These are phyloP conservation scores for Leccinum rimulosum DNA, from an alignment of 768 basidiomycete species.

Conservation along the genomic window DNA sequence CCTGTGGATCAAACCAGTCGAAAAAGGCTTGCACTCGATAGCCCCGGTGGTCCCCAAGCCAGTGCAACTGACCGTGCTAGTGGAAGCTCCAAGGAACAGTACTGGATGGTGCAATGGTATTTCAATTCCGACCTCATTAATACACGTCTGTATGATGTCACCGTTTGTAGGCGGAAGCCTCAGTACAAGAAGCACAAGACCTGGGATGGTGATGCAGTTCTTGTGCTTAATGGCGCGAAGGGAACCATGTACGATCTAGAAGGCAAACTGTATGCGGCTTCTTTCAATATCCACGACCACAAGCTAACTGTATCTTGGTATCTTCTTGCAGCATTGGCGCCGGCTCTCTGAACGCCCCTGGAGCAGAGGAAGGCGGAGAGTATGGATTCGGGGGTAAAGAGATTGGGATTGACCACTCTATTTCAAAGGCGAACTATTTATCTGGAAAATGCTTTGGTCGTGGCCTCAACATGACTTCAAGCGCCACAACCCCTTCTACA, in stretches of 20 bases:
- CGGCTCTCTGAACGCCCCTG: slow-evolving; percentile 46
- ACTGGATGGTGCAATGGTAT: slow-evolving; percentile 83
- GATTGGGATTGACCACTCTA: slow-evolving; percentile 58
- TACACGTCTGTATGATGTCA: not conserved
- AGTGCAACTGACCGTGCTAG: slow-evolving; percentile 8
- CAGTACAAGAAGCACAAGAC: slow-evolving; percentile 85
- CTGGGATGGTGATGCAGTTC: slow-evolving; percentile 83
- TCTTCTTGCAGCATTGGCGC: slow-evolving; percentile 42
- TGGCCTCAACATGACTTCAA: slow-evolving; percentile 22
- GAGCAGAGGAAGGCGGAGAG: slow-evolving; percentile 36
- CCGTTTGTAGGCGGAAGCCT: slow-evolving; percentile 51
- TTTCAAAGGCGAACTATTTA: slow-evolving; percentile 54
- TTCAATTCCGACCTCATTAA: slow-evolving; percentile 2
- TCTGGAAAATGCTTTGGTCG: slow-evolving; percentile 65
- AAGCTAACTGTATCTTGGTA: not conserved
- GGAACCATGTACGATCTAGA: slow-evolving; percentile 60
- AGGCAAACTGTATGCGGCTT: slow-evolving; percentile 55
- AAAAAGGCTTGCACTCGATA: slow-evolving; percentile 30
- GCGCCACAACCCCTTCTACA: slow-evolving; percentile 19
- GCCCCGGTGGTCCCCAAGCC: slow-evolving; percentile 6
- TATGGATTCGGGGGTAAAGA: slow-evolving; percentile 53
- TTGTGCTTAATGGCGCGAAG: slow-evolving; percentile 47
- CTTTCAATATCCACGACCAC: not conserved
- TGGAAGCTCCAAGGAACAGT: slow-evolving; percentile 33
- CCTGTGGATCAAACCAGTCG: slow-evolving; percentile 23